phyloP scores from a whole-genome alignment of 805 yeast species.

The Ogataea glucozyma region DNA sequence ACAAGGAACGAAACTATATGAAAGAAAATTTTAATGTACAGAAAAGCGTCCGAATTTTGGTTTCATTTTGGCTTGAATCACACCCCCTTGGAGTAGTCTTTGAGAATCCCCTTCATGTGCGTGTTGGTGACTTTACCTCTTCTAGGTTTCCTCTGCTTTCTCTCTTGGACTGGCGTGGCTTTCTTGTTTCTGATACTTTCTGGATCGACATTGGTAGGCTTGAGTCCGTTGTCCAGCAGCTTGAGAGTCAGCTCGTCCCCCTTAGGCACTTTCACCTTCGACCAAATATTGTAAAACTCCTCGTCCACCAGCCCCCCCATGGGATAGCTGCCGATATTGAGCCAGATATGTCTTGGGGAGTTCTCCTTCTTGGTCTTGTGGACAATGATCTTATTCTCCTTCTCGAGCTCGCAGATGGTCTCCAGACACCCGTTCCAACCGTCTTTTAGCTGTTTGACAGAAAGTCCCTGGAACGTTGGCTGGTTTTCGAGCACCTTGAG shows the following conservation, averaged over 20 bases:
- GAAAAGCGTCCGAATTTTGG: neutral
- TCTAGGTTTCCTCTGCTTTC: slow-evolving; percentile 89
- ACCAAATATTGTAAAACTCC: slow-evolving; percentile 85
- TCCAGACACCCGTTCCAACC: slow-evolving; percentile 93
- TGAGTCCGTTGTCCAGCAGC: slow-evolving; percentile 80
- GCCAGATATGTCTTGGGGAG: slow-evolving; percentile 91
- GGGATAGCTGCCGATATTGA: slow-evolving; percentile 65
- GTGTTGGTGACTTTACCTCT: slow-evolving; percentile 93
- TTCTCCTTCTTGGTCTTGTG: slow-evolving; percentile 90
- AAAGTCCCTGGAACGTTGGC: slow-evolving; percentile 81
- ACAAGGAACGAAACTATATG: neutral
- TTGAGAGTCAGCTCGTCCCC: slow-evolving; percentile 78
- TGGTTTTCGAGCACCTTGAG: slow-evolving; percentile 73
- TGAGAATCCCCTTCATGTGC: slow-evolving; percentile 93
- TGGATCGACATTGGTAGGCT: slow-evolving; percentile 99
- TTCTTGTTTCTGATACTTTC: slow-evolving; percentile 74
- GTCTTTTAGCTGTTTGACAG: slow-evolving; percentile 75
- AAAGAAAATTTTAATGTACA: neutral
- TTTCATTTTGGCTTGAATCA: slow-evolving; percentile 11
- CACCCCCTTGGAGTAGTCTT: slow-evolving; percentile 61
- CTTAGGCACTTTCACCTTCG: slow-evolving; percentile 72
- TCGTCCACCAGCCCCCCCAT: slow-evolving; percentile 61
- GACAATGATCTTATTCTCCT: slow-evolving; percentile 74
- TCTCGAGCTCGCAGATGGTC: slow-evolving; percentile 77
- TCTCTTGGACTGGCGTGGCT: slow-evolving; percentile 51